Percentiles rank a stretch among this genome's conserved stretches.
These are phyloP conservation scores for Euptelea pleiosperma DNA, from an alignment of 164 flowering plant species.

Conservation along the genomic window DNA sequence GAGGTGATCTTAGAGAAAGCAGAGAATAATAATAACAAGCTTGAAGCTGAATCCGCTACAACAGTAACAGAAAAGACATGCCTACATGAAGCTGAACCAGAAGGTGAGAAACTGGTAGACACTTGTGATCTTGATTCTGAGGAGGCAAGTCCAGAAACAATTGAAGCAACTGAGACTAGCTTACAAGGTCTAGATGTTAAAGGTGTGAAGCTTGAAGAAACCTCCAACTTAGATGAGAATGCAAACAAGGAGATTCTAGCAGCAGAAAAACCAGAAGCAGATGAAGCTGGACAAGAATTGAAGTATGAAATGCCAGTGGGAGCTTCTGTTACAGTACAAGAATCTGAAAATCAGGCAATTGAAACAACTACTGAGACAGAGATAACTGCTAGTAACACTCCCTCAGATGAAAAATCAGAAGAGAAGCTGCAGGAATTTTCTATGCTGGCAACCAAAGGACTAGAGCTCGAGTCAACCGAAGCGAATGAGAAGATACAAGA, in stretches of 20 bases:
- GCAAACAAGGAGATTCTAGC: background rate
- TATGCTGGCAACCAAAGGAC: background rate
- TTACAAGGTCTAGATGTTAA: background rate
- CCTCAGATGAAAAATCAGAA: conserved; percentile 4
- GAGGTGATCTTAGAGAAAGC: conserved; percentile 1
- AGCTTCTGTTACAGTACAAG: background rate
- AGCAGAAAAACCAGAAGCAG: conserved; percentile 3
- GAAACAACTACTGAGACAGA: conserved; percentile 9
- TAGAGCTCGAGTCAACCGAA: conserved; percentile 3
- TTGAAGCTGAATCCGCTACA: background rate
- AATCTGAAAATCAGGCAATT: background rate
- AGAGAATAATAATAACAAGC: background rate
- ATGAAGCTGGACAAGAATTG: conserved; percentile 5
- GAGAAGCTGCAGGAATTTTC: conserved; percentile 3
- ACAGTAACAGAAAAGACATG: conserved; percentile 7
- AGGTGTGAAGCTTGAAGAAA: conserved; percentile 10
- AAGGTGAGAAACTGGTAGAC: conserved; percentile 13
- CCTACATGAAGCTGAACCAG: conserved; percentile 19
- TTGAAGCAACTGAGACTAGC: conserved; percentile 5
- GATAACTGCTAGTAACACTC: background rate
- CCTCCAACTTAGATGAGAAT: conserved; percentile 3
- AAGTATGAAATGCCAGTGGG: conserved; percentile 1
- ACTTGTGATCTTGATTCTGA: conserved; percentile 4
- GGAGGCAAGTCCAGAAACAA: conserved; percentile 9
- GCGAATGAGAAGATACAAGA: background rate